Percentiles rank a stretch among this genome's conserved stretches.
These are phyloP conservation scores for Chalciporus pseudorubinellus DNA, from an alignment of 768 basidiomycete genomes.

Conservation along the genomic window DNA sequence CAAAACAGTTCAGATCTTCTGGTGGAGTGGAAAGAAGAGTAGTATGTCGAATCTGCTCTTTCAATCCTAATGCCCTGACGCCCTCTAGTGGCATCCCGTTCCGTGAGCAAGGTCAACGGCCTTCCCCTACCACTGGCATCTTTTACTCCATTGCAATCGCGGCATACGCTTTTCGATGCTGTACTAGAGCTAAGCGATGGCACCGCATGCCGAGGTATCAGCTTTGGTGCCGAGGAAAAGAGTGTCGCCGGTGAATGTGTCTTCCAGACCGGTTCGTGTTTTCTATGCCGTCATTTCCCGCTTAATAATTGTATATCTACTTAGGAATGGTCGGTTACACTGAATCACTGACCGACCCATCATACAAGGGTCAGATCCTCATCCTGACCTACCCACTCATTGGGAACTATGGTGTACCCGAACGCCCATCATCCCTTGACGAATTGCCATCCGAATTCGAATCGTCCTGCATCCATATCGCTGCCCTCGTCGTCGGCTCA, in stretches of 20 bases:
- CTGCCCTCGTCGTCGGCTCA: slow-evolving; percentile 88
- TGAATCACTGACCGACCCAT: slow-evolving; percentile 97
- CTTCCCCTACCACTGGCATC: slow-evolving; percentile 36
- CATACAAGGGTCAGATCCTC: slow-evolving; percentile 97
- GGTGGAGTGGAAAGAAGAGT: slow-evolving; percentile 52
- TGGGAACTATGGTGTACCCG: slow-evolving; percentile 97
- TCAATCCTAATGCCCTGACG: slow-evolving; percentile 3
- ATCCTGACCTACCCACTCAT: slow-evolving; percentile 95
- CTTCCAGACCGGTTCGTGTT: slow-evolving; percentile 90
- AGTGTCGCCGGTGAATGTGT: slow-evolving; percentile 97
- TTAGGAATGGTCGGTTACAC: slow-evolving; percentile 97
- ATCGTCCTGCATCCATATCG: slow-evolving; percentile 90
- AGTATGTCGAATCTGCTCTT: slow-evolving; percentile 6
- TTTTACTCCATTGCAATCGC: slow-evolving; percentile 27
- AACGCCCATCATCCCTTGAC: slow-evolving; percentile 50
- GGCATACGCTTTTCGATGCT: slow-evolving; percentile 43
- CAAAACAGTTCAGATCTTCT: slow-evolving; percentile 38
- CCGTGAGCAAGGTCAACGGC: slow-evolving; percentile 38
- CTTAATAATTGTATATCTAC: slow-evolving; percentile 34
- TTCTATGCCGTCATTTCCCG: slow-evolving; percentile 7
- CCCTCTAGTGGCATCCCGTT: slow-evolving; percentile 37
- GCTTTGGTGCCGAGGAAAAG: slow-evolving; percentile 90
- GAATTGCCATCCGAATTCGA: slow-evolving; percentile 79
- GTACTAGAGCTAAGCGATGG: slow-evolving; percentile 92
- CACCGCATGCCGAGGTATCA: slow-evolving; percentile 81